These are phyloP conservation scores for Leccinum subtestaceum DNA, from an alignment of 768 basidiomycete species.

Conservation along the genomic window DNA sequence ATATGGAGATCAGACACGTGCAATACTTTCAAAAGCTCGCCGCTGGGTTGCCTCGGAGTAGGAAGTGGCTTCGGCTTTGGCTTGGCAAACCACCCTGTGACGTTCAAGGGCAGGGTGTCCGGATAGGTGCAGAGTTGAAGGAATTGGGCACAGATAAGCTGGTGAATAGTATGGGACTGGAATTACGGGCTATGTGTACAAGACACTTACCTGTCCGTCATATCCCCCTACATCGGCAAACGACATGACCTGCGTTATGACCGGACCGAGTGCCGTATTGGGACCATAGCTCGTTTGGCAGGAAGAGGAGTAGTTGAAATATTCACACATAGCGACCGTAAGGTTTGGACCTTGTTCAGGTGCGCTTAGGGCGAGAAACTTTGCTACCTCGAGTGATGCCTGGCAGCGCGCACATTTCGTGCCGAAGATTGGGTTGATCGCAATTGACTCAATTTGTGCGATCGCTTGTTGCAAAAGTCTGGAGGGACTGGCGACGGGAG, in stretches of 20 bases:
- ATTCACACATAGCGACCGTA: constrained; percentile 57
- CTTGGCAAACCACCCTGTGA: constrained; percentile 70
- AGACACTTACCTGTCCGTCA: constrained; percentile 59
- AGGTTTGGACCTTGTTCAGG: constrained; percentile 59
- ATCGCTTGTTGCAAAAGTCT: constrained; percentile 51
- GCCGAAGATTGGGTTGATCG: constrained; percentile 50
- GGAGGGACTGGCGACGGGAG: constrained; percentile 48
- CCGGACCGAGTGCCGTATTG: constrained; percentile 46
- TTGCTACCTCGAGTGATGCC: constrained; percentile 57
- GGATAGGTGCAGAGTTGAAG: constrained; percentile 54
- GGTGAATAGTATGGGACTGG: neutral
- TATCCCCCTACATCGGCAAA: constrained; percentile 69
- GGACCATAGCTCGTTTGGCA: constrained; percentile 51
- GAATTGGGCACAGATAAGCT: constrained; percentile 64
- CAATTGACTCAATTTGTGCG: constrained; percentile 55
- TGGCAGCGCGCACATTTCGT: constrained; percentile 59
- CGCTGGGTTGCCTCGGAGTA: constrained; percentile 54
- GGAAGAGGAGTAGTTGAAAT: constrained; percentile 48
- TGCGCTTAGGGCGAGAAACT: constrained; percentile 63
- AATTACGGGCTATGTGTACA: neutral
- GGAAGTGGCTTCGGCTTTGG: constrained; percentile 72
- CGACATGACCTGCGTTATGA: constrained; percentile 68
- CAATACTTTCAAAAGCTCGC: constrained; percentile 65
- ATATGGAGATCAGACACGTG: constrained; percentile 79
- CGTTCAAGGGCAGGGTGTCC: constrained; percentile 56